Evolutionary conservation across 768 basidiomycete genomes (phyloP), one percentile per base, ranked within the genome.

Genomic region (Russula foetens): DNA sequence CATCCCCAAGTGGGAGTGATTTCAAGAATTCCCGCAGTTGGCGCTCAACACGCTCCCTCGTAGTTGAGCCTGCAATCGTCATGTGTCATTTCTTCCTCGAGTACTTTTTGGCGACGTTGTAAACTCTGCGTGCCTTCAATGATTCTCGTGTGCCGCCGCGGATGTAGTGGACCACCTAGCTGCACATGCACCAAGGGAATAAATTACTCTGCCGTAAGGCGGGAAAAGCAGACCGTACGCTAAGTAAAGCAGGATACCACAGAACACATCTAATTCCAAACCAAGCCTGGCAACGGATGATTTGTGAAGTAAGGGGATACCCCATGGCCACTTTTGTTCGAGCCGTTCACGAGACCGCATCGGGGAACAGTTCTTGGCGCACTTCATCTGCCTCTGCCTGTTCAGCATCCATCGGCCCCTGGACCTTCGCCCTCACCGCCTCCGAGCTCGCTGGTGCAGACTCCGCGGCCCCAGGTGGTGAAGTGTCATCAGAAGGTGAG

Each of bases 311-410:
- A 29, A 41, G 17, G 21, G n/a, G 23, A n/a, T 38, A 31, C 58
- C 23, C 21, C 28, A 8, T 7, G 48, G 39, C 59, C 1, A 43
- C 29, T 41, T 33, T n/a, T 46, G 44, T 44, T 12, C 15, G 48
- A 14, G 31, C 38, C 43, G 14, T 44, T 51, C 43, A 62, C 9
- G 33, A 26, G 8, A 54, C 28, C 28, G 61, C 66, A 41, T 71
- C 69, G 7, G 74, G 73, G 69, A 74, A 76, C 53, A 76, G 67
- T 63, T 70, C 74, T 7, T 71, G 66, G n/a, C 75, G 67, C 1
- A 67, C 74, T 39, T 69, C 67, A 15, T 75, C 75, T 44, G 71
- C 74, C 56, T 74, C 72, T 1, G 68, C 70, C 35, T 73, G 72
- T 24, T 70, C 74, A 51, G 72, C 69, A 3, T 63, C 67, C 28